Evolutionary conservation across 1,284 basidiomycete genomes (phyloP).

Genomic region (Pholiota adiposa): DNA sequence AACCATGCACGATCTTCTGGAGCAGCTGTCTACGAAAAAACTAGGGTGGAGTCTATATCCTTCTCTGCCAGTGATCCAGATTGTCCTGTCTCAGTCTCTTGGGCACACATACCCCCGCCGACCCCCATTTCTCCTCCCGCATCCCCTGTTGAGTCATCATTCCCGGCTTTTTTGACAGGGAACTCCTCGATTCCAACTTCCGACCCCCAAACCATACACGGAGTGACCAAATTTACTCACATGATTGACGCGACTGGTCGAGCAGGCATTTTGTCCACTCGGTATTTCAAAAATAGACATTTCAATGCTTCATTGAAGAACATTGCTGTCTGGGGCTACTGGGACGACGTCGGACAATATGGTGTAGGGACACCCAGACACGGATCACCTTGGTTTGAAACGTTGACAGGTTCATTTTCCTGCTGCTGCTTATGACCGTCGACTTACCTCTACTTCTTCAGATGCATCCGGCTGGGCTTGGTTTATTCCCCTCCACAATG

Average conservation of each 20-base stretch:
- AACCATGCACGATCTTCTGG: constrained; percentile 62
- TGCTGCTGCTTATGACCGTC: constrained; percentile 4
- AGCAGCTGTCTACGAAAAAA: constrained; percentile 57
- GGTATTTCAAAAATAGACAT: constrained; percentile 68
- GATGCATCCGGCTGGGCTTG: constrained; percentile 80
- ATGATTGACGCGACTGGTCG: constrained; percentile 75
- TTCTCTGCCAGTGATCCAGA: constrained; percentile 46
- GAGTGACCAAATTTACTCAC: constrained; percentile 64
- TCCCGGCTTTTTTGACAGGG: constrained; percentile 28
- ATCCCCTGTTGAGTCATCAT: constrained; percentile 34
- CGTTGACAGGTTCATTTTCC: constrained; percentile 56
- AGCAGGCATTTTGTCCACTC: constrained; percentile 65
- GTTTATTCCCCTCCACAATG: constrained; percentile 77
- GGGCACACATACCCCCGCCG: constrained; percentile 47
- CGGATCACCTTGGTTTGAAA: constrained; percentile 76
- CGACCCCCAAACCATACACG: constrained; percentile 30
- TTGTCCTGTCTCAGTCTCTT: constrained; percentile 53
- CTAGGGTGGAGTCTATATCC: constrained; percentile 50
- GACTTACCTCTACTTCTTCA: constrained; percentile 29
- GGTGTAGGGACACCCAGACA: constrained; percentile 55
- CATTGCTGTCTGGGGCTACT: constrained; percentile 80
- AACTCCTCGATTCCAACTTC: constrained; percentile 17
- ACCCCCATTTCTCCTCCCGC: constrained; percentile 45
- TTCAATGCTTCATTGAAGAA: constrained; percentile 74
- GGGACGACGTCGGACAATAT: constrained; percentile 59